phyloP scores from a whole-genome alignment of 495 filamentous ascomycete species.

The Penicilliopsis zonata region DNA sequence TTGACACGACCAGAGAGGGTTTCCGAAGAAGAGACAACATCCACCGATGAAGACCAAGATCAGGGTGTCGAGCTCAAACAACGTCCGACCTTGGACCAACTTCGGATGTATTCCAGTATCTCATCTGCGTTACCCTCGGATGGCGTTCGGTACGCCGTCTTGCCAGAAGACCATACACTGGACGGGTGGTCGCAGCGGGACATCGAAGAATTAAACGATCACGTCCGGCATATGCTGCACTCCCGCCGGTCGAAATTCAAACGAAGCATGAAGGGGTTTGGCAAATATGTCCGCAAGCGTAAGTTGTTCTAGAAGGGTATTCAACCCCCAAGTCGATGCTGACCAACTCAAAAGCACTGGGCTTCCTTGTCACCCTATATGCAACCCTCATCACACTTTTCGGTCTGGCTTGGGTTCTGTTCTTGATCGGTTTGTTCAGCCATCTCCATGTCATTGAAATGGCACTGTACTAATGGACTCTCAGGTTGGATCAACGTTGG shows the following conservation, averaged over 20 bases:
- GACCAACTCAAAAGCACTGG: constrained; percentile 36
- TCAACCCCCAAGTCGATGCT: too few relatives aligned
- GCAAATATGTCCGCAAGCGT: constrained; percentile 59
- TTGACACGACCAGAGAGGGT: constrained; percentile 36
- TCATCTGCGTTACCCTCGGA: constrained; percentile 14
- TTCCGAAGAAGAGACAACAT: constrained; percentile 17
- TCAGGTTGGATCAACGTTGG: constrained; percentile 75
- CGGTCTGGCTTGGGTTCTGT: constrained; percentile 72
- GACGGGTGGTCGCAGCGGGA: constrained; percentile 60
- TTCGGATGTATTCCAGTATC: constrained; percentile 18
- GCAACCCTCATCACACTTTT: constrained; percentile 72
- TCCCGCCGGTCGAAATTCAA: constrained; percentile 66
- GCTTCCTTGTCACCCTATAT: constrained; percentile 66
- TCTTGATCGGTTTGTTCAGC: constrained; percentile 47
- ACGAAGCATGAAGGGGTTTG: constrained; percentile 61
- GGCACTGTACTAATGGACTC: too few relatives aligned
- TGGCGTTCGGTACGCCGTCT: constrained; percentile 25
- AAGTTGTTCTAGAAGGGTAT: constrained; percentile 18
- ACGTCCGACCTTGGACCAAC: constrained; percentile 16
- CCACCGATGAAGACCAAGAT: constrained; percentile 19
- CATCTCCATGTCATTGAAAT: too few relatives aligned
- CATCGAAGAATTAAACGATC: constrained; percentile 61
- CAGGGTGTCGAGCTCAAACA: constrained; percentile 11
- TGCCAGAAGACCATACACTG: constrained; percentile 23
- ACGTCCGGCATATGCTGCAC: constrained; percentile 73